Evolutionary conservation across 331 rosid species (phyloP).

Genomic region (Malus hybrid): DNA sequence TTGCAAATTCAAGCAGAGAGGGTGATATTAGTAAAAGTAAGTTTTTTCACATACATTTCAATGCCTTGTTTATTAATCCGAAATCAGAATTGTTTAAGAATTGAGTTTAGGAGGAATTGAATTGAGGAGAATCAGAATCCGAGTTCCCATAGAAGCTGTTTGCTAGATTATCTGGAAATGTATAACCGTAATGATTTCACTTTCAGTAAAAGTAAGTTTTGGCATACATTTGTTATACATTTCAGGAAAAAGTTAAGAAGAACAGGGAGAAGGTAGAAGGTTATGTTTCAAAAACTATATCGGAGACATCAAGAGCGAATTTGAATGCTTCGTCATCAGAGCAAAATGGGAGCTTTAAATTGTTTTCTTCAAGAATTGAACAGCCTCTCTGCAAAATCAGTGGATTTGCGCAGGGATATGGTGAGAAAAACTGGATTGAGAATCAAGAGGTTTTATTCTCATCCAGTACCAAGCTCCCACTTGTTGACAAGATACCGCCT

Average conservation of each 20-base stretch:
- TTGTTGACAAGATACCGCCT: slow-evolving; percentile 59
- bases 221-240: slow-evolving; percentile 6
- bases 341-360: slow-evolving; percentile 27
- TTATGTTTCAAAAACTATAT: slow-evolving; percentile 32
- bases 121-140: neutral
- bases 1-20: slow-evolving; percentile 77
- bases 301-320: slow-evolving; percentile 28
- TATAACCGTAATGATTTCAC: neutral
- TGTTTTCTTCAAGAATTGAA: slow-evolving; percentile 60
- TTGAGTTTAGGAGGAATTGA: neutral
- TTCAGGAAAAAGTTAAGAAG: slow-evolving; percentile 59
- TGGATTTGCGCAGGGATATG: slow-evolving; percentile 51
- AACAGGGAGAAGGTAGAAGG: slow-evolving; percentile 54
- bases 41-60: neutral
- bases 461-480: slow-evolving; percentile 56
- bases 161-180: neutral
- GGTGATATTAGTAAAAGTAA: slow-evolving; percentile 42
- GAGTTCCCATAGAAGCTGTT: neutral
- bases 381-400: slow-evolving; percentile 49
- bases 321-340: slow-evolving; percentile 19
- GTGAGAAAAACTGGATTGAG: slow-evolving; percentile 48
- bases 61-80: neutral
- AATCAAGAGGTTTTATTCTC: slow-evolving; percentile 41
- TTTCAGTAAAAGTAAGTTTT: slow-evolving; percentile 42
- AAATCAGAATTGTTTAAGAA: neutral